Percentiles rank a stretch among this genome's conserved stretches.
Conservation (phyloP, 176 grass and related monocot genomes). For the Rhynchospora tenuis region DNA sequence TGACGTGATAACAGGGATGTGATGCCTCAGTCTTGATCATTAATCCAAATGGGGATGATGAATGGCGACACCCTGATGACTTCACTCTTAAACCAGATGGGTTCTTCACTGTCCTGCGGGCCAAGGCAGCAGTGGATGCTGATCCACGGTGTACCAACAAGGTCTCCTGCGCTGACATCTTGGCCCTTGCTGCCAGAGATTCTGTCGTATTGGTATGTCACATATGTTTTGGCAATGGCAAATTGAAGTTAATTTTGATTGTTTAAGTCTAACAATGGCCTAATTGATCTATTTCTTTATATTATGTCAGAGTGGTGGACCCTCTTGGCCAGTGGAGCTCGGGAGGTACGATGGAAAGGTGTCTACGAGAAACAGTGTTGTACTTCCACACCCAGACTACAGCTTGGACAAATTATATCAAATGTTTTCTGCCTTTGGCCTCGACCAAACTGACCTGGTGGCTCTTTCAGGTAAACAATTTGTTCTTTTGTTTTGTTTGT, state of each 20-base stretch:
- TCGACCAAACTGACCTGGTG: constrained; percentile 58
- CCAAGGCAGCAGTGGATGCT: constrained; percentile 57
- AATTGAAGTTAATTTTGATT: background rate
- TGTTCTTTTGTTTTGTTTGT: background rate
- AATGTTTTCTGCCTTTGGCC: constrained; percentile 46
- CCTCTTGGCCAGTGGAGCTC: constrained; percentile 55
- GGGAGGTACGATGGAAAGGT: constrained; percentile 54
- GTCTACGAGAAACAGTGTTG: constrained; percentile 37
- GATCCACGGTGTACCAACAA: constrained; percentile 44
- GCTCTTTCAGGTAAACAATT: constrained; percentile 46
- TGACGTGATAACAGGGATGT: constrained; percentile 35
- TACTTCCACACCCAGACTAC: constrained; percentile 44
- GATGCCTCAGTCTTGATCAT: constrained; percentile 65
- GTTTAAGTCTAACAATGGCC: background rate
- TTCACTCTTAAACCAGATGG: constrained; percentile 44
- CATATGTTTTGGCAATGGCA: background rate
- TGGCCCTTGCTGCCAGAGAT: constrained; percentile 64
- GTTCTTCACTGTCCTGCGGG: constrained; percentile 33
- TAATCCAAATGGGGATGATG: constrained; percentile 44
- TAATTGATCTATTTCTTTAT: background rate
- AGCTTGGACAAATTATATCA: constrained; percentile 46
- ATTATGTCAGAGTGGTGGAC: constrained; percentile 50
- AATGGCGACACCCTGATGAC: constrained; percentile 42
- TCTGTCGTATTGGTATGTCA: constrained; percentile 36
- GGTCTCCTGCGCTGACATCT: constrained; percentile 73